These are phyloP conservation scores for Aureobasidium leucospermi DNA, from an alignment of 2,329 filamentous ascomycete genomes.

Conservation along the genomic window DNA sequence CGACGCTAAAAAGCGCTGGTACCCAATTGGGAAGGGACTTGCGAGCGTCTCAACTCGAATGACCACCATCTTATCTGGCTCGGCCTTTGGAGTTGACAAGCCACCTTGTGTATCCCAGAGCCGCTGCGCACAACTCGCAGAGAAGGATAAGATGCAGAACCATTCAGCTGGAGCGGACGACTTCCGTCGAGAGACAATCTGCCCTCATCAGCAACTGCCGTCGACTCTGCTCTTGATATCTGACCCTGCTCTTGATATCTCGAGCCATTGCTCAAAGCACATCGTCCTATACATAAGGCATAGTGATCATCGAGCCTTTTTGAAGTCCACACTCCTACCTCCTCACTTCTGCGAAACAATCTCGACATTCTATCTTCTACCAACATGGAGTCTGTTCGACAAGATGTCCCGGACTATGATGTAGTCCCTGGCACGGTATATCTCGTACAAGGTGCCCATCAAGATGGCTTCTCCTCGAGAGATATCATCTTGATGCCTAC, in stretches of 20 bases:
- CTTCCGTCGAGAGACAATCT: background rate
- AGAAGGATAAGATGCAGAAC: background rate
- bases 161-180: background rate
- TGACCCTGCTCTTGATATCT: background rate
- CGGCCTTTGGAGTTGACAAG: background rate
- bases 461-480: constrained; percentile 1
- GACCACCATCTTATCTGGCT: background rate
- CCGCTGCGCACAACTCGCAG: background rate
- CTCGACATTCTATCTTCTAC: background rate
- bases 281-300: background rate
- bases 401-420: constrained; percentile 14
- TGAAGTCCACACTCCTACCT: background rate
- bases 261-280: background rate
- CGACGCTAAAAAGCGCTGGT: background rate
- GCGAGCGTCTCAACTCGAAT: too few relatives aligned
- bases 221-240: background rate
- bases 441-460: constrained; percentile 9
- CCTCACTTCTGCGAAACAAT: background rate
- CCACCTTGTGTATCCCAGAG: background rate
- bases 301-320: background rate
- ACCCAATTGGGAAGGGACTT: background rate
- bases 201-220: background rate
- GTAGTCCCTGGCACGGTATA: constrained; percentile 16
- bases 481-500: constrained; percentile 17
- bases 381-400: constrained; percentile 3